These are phyloP conservation scores for Acanthamoeba lenticulata DNA, from an alignment of 208 protist species.

Conservation along the genomic window DNA sequence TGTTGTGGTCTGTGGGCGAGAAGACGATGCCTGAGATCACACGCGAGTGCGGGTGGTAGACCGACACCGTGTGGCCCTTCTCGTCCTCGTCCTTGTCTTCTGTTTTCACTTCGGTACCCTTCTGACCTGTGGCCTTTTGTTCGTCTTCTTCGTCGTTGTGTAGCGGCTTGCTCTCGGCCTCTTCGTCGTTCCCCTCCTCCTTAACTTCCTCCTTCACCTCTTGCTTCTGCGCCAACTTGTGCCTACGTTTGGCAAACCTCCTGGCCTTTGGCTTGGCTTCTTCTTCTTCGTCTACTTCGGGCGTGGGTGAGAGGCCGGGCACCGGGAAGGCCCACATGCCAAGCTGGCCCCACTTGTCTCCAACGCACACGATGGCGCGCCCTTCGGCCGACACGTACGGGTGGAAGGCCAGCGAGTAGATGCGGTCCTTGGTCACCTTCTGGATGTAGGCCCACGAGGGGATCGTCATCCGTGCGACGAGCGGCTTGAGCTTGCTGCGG, in stretches of 20 bases:
- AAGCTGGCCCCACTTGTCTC: background rate
- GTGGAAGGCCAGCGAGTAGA: background rate
- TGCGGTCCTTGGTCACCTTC: background rate
- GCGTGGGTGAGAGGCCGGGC: background rate
- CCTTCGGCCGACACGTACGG: background rate
- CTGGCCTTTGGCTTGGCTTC: too few relatives aligned
- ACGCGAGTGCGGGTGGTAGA: background rate
- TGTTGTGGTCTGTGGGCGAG: background rate
- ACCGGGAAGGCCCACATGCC: background rate
- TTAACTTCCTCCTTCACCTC: background rate
- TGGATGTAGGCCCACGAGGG: background rate
- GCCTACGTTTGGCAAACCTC: background rate
- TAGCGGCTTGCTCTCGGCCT: too few relatives aligned
- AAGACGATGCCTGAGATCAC: background rate
- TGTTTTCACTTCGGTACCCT: background rate
- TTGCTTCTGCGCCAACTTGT: background rate
- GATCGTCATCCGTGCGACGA: background rate
- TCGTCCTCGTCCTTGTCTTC: background rate
- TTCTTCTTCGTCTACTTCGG: background rate
- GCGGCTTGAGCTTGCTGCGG: background rate
- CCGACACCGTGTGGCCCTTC: background rate
- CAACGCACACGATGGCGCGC: background rate
- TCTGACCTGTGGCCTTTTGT: too few relatives aligned
- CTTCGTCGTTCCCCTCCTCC: too few relatives aligned
- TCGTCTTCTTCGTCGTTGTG: too few relatives aligned